Conservation (phyloP, 305 asterid genomes). For the Ruellia speciosa region DNA sequence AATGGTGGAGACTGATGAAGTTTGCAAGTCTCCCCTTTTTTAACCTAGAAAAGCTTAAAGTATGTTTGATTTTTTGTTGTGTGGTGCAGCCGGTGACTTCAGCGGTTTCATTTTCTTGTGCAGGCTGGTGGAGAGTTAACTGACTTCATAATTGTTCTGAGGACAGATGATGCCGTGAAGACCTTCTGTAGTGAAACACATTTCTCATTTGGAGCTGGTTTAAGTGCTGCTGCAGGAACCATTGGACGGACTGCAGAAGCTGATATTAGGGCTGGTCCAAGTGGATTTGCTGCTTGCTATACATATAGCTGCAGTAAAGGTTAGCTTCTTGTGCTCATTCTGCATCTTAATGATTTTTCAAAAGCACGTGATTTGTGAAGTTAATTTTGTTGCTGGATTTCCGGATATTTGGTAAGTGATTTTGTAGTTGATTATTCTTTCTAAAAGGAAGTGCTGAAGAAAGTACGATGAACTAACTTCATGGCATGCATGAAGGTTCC, state of each 20-base stretch:
- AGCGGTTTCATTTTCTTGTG: constrained; percentile 12
- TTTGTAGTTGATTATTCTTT: no score
- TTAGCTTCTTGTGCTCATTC: constrained; percentile 21
- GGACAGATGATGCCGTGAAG: constrained; percentile 70
- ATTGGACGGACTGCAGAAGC: constrained; percentile 95
- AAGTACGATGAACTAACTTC: no score
- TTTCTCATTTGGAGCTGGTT: constrained; percentile 81
- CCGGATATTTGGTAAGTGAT: no score
- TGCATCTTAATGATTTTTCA: constrained; percentile 1
- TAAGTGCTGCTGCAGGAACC: constrained; percentile 77
- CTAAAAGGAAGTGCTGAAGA: no score
- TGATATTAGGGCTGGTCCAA: constrained; percentile 68
- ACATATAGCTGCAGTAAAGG: constrained; percentile 97
- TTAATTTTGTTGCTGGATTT: no score
- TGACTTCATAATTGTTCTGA: constrained; percentile 77
- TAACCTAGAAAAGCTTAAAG: neutral
- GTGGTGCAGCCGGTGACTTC: neutral
- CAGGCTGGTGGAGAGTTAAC: constrained; percentile 98
- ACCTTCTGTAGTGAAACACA: constrained; percentile 70
- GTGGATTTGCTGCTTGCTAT: constrained; percentile 68
- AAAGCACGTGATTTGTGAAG: no score
- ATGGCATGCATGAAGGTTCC: no score
- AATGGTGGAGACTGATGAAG: neutral
- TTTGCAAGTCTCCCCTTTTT: neutral
- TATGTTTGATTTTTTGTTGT: neutral